Base-by-base conservation (phyloP, 306 rosid genomes). In the Psophocarpus tetragonolobus region DNA sequence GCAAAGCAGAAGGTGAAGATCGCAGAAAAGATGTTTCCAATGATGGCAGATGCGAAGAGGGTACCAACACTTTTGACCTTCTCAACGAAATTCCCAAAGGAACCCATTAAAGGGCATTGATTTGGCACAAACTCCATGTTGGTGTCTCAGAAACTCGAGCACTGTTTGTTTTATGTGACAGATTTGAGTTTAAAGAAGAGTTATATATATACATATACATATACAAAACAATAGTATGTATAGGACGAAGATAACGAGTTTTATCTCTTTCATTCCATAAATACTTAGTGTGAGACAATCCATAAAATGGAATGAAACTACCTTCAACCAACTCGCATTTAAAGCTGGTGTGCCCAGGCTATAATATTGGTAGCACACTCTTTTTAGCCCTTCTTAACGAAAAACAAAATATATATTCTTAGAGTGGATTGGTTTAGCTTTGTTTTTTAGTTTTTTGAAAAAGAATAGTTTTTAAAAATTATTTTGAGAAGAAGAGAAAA, bases 1-100 rank as follows among this genome's bases (percentile, higher is more conserved):
- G 98, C 93, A 74, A 95, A 92, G 90, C 88, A 95, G 86, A 92
- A 92, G 62, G 98, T 92, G 70, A 95, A 86, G 91, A 95, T 91
- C 71, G 93, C 98, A 60, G 93, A 88, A 45, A 92, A 86, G 47
- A 91, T 76, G 83, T 89, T 92, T 44, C 93, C 91, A 62, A 91
- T 68, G 74, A 92, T 67, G 51, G 86, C 97, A 72, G 91, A 87
- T 68, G 91, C 45, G 41, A 87, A 91, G 50, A 89, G 88, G 61
- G 61, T 62, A 74, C 79, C 80, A 13, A 74, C 70, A 51, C 82
- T 87, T 79, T 81, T 88, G 73, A 88, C 86, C 73, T 71, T 88
- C 4, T 82, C 90, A 47, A 87, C 9, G 84, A 86, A 81, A 85
- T 85, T 87, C 58, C 82, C 88, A 3, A 88, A 79, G 18, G 84